Evolutionary conservation across 2,329 filamentous ascomycete species (phyloP).

Genomic region (Fusarium oligoseptatum): DNA sequence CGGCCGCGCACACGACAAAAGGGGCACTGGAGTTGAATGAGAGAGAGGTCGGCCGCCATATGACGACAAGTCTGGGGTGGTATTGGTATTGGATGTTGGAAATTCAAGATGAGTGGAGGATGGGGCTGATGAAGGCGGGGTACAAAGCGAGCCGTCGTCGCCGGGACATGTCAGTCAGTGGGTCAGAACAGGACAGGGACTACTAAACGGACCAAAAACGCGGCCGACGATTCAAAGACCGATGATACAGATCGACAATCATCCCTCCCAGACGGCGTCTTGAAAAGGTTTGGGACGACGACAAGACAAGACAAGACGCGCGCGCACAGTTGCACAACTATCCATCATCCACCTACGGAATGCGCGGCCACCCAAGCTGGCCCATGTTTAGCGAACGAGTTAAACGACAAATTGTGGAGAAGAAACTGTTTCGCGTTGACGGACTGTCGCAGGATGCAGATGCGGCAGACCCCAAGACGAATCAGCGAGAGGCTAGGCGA

Average conservation of each 20-base stretch:
- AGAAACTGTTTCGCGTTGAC: constrained; percentile 37
- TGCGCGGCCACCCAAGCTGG: constrained; percentile 21
- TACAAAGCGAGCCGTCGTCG: constrained; percentile 24
- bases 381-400: constrained; percentile 20
- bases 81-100: constrained; percentile 16
- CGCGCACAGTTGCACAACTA: constrained; percentile 18
- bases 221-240: constrained; percentile 6
- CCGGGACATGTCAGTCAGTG: constrained; percentile 27
- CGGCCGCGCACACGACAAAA: constrained; percentile 18
- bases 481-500: constrained; percentile 35
- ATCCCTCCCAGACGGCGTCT: constrained; percentile 10
- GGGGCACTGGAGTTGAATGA: constrained; percentile 7
- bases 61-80: constrained; percentile 30
- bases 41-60: constrained; percentile 27
- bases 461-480: constrained; percentile 35
- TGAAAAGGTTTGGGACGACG: constrained; percentile 17
- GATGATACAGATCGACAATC: constrained; percentile 21
- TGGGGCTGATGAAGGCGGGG: constrained; percentile 38
- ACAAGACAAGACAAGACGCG: constrained; percentile 17
- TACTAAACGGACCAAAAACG: constrained; percentile 14
- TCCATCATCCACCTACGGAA: constrained; percentile 12
- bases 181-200: constrained; percentile 10
- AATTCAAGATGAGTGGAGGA: constrained; percentile 35
- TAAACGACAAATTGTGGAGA: constrained; percentile 29
- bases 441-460: constrained; percentile 39